Evolutionary conservation across 2,329 filamentous ascomycete species (phyloP), one percentile per base, ranked within the genome.

Genomic region (Colletotrichum filicis): DNA sequence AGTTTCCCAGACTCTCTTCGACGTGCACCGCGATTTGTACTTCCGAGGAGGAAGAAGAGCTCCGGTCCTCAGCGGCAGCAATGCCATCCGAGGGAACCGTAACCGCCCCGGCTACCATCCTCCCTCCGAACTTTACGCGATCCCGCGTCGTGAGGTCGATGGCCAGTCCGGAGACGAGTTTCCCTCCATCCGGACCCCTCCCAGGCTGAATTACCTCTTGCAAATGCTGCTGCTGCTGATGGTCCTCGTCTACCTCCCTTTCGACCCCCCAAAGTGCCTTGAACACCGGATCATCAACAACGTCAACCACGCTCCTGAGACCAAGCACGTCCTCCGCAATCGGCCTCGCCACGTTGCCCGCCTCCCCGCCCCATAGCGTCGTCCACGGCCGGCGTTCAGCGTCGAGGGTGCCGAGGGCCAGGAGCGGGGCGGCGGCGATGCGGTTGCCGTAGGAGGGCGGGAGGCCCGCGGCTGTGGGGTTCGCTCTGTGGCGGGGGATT

Each of bases 1-100:
- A 97, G 77, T 97, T 97, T 0, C 94, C 92, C 83, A 97, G 78
- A 75, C 91, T 93, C 80, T 94, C 92, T 37, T 92, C 88, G 68
- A 97, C 90, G 53, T 88, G 88, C 57, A 95, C 85, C 16, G 92
- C 91, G 46, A 96, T 83, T 80, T 89, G 86, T 56, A 87, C 77
- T 5, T 83, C 80, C 8, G 37, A 42, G 14, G 37, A 16, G 14
- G 3, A n/a, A 1, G 19, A 49, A 4, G 42, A 49, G 16, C 37
- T 42, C 16, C 16, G 37, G 16, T 42, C 14, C 14, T 19, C 37
- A 19, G 12, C 37, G 14, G 14, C 14, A 42, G 37, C 37, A 16
- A 1, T 32, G 9, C 76, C 79, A 5, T 78, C 78, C 2, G 84
- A 35, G 32, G 32, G 1, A 12, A 35, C 11, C 11, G 32, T 82